Percentiles rank a stretch among this genome's conserved stretches.
phyloP scores from a whole-genome alignment of 2,329 filamentous ascomycete species.

The Tothia fuscella region DNA sequence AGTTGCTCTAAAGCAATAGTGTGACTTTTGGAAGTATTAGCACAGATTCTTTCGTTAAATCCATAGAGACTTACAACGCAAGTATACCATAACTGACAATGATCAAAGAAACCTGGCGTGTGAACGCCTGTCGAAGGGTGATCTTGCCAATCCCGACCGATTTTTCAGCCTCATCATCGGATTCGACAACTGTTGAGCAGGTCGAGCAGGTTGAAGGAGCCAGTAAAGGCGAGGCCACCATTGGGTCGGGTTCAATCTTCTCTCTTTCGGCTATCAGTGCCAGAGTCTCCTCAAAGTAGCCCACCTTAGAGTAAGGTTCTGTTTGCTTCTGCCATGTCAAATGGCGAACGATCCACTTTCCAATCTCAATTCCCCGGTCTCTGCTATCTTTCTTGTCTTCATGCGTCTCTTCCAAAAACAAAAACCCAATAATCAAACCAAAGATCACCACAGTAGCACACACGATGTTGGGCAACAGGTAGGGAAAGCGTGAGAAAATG shows the following conservation, averaged over 20 bases:
- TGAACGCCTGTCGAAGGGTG: slow-evolving; percentile 53
- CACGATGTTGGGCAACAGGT: slow-evolving; percentile 84
- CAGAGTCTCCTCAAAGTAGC: slow-evolving; percentile 45
- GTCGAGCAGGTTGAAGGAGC: too few relatives aligned
- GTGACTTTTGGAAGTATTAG: slow-evolving; percentile 47
- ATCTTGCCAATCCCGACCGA: slow-evolving; percentile 11
- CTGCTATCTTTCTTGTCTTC: slow-evolving; percentile 62
- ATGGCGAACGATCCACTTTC: slow-evolving; percentile 49
- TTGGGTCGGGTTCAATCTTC: slow-evolving; percentile 39
- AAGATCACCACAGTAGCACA: slow-evolving; percentile 67
- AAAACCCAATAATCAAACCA: slow-evolving; percentile 64
- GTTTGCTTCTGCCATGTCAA: slow-evolving; percentile 12
- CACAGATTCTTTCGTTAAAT: neutral
- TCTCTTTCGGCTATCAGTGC: slow-evolving; percentile 50
- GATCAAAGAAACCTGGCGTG: slow-evolving; percentile 70
- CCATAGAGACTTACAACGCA: slow-evolving; percentile 63
- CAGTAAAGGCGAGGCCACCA: neutral
- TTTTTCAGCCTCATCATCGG: slow-evolving; percentile 16
- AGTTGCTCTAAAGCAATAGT: slow-evolving; percentile 95
- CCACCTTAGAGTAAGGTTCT: slow-evolving; percentile 22
- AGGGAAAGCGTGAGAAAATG: slow-evolving; percentile 78
- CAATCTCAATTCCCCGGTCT: slow-evolving; percentile 66
- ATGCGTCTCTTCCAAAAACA: slow-evolving; percentile 94
- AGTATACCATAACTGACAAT: slow-evolving; percentile 86
- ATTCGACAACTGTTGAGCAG: slow-evolving; percentile 27